Conservation (phyloP, 139 green algal genomes). For the Asterochloris sp. region DNA sequence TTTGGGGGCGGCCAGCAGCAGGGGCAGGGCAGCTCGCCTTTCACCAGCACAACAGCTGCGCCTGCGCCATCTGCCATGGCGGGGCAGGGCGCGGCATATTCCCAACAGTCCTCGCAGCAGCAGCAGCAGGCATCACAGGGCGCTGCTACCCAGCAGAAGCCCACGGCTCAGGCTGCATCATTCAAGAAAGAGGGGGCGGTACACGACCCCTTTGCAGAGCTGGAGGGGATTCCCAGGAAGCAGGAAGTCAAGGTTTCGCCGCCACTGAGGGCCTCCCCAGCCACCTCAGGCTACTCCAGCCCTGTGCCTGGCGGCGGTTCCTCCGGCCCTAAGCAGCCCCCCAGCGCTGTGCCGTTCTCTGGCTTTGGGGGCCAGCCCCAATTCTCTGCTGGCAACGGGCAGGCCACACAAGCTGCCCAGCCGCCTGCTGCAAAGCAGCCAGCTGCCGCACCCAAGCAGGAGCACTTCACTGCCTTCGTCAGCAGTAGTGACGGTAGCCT, state of each 20-base stretch:
- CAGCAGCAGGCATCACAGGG: neutral
- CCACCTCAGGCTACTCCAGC: neutral
- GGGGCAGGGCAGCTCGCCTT: conserved; percentile 9
- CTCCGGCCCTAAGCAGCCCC: too few species aligned
- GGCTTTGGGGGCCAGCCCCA: too few species aligned
- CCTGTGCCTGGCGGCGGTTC: too few species aligned
- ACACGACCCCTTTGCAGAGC: conserved; percentile 40
- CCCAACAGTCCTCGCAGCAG: neutral
- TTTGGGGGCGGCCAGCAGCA: neutral
- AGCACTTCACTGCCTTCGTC: too few species aligned
- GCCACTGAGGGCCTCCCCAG: conserved; percentile 12
- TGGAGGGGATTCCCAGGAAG: conserved; percentile 13
- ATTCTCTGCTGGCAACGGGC: too few species aligned
- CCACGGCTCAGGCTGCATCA: neutral
- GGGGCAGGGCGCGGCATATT: neutral
- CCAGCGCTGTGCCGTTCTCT: too few species aligned
- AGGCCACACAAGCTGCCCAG: too few species aligned
- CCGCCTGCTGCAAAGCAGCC: too few species aligned
- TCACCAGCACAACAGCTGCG: conserved; percentile 13
- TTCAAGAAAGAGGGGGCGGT: conserved; percentile 28
- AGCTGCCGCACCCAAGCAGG: too few species aligned
- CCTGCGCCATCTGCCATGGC: neutral
- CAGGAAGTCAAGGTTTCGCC: conserved; percentile 4
- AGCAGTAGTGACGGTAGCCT: too few species aligned
- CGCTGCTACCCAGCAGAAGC: neutral